phyloP scores from a whole-genome alignment of 2,329 filamentous ascomycete genomes.

The Penicillium oxalicum region DNA sequence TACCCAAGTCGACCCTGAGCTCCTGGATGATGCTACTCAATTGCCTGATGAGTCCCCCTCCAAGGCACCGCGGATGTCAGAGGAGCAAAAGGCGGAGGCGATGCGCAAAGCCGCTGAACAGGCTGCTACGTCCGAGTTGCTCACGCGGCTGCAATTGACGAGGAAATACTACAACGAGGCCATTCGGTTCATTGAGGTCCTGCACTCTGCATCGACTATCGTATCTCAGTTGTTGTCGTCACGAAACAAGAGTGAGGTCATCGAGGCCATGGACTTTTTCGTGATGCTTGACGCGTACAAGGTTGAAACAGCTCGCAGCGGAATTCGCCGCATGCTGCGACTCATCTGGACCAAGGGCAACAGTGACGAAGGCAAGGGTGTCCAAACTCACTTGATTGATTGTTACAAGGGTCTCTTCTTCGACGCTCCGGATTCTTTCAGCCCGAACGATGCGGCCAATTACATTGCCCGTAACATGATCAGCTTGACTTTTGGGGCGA shows the following conservation, averaged over 20 bases:
- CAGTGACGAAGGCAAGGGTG: conserved; percentile 96
- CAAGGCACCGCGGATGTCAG: conserved; percentile 64
- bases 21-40: conserved; percentile 86
- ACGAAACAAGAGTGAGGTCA: conserved; percentile 96
- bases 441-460: conserved; percentile 81
- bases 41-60: conserved; percentile 60
- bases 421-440: conserved; percentile 84
- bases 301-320: conserved; percentile 83
- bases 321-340: conserved; percentile 90
- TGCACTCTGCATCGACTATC: conserved; percentile 73
- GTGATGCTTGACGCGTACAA: conserved; percentile 94
- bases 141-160: conserved; percentile 80
- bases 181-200: conserved; percentile 83
- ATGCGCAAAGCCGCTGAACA: conserved; percentile 78
- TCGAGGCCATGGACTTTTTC: conserved; percentile 98
- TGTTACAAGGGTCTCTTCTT: conserved; percentile 96
- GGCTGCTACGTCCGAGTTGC: conserved; percentile 79
- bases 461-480: conserved; percentile 99
- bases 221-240: conserved; percentile 86
- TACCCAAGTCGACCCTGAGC: conserved; percentile 67
- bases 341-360: conserved; percentile 99
- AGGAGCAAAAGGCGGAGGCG: conserved; percentile 68
- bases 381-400: conserved; percentile 93
- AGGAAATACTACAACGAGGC: conserved; percentile 91
- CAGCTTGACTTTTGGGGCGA: conserved; percentile 91